phyloP scores from a whole-genome alignment of 805 yeast genomes.

The Ogataea zsoltii region DNA sequence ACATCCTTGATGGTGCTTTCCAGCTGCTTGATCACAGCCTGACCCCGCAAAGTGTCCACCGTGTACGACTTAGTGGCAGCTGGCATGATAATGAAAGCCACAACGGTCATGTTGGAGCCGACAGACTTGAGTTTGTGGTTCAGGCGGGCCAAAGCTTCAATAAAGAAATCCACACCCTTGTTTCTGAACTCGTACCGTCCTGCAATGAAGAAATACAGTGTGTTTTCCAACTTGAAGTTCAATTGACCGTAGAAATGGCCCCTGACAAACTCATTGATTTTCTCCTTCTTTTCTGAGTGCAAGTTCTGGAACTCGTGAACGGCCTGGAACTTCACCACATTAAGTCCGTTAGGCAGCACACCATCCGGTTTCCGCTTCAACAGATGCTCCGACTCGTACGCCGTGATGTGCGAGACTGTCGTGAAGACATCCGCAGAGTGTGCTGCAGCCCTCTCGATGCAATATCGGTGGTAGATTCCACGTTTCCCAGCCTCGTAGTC shows the following conservation, averaged over 20 bases:
- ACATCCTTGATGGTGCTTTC: constrained; percentile 88
- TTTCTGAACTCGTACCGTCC: constrained; percentile 97
- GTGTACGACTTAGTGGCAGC: constrained; percentile 93
- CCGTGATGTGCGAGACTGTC: constrained; percentile 97
- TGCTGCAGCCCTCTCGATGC: constrained; percentile 95
- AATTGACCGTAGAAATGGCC: constrained; percentile 98
- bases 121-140: constrained; percentile 81
- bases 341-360: constrained; percentile 93
- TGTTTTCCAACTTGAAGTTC: constrained; percentile 91
- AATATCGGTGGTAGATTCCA: constrained; percentile 95
- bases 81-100: constrained; percentile 98
- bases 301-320: constrained; percentile 97
- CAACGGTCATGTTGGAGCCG: constrained; percentile 88
- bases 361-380: constrained; percentile 97
- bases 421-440: constrained; percentile 97
- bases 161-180: constrained; percentile 94
- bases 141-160: constrained; percentile 88
- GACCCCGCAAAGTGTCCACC: constrained; percentile 93
- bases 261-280: constrained; percentile 89
- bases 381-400: constrained; percentile 89
- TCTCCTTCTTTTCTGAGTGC: constrained; percentile 88
- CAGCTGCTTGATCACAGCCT: constrained; percentile 90
- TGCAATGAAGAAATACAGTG: constrained; percentile 92
- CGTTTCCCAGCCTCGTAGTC: constrained; percentile 98
- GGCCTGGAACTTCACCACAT: constrained; percentile 94